Percentiles rank a stretch among this genome's conserved stretches.
Evolutionary conservation across 768 basidiomycete species (phyloP).

Genomic region (Tulasnella sp.): DNA sequence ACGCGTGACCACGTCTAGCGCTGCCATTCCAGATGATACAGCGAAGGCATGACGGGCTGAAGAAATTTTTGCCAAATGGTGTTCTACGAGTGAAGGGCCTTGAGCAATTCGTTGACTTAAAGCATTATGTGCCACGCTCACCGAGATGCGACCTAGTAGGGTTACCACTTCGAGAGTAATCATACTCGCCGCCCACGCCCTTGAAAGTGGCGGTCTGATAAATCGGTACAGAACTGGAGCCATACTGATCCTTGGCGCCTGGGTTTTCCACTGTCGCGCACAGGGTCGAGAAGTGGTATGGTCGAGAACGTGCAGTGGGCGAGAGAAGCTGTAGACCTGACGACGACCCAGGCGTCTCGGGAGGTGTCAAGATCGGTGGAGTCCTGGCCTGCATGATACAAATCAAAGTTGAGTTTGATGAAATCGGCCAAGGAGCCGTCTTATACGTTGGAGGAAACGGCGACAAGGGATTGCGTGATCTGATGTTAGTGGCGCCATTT

Average conservation of each 20-base stretch:
- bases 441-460: too few relatives aligned
- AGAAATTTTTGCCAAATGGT: conserved; percentile 95
- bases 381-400: neutral
- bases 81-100: conserved; percentile 45
- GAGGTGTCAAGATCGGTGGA: conserved; percentile 12
- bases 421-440: neutral
- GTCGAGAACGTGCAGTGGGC: neutral
- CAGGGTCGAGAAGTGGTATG: conserved; percentile 85
- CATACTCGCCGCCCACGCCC: conserved; percentile 78
- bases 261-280: conserved; percentile 91
- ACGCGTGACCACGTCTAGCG: conserved; percentile 88
- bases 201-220: conserved; percentile 99
- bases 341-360: conserved; percentile 12
- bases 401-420: neutral
- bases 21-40: conserved; percentile 97
- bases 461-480: too few relatives aligned
- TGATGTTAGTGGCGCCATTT: too few relatives aligned
- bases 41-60: conserved; percentile 82
- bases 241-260: conserved; percentile 88
- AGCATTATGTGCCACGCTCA: conserved; percentile 31
- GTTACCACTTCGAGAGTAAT: conserved; percentile 92
- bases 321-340: neutral
- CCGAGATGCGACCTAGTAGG: conserved; percentile 93
- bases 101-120: neutral
- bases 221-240: conserved; percentile 89